phyloP scores from a whole-genome alignment of 305 asterid species.

The Euphrasia arctica region DNA sequence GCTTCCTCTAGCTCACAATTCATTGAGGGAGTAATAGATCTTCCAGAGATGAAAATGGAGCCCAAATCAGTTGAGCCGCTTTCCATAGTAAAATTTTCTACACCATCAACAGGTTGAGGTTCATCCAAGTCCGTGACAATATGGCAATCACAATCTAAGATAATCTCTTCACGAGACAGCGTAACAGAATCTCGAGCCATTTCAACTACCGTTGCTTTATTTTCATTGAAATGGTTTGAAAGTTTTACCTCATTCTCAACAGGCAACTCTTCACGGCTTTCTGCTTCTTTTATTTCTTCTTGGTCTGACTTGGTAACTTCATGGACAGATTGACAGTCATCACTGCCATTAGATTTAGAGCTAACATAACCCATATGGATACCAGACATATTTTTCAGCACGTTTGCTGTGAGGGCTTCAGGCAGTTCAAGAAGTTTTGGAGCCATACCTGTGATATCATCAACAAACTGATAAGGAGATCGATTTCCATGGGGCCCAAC shows the following conservation, averaged over 20 bases:
- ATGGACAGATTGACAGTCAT: slow-evolving; percentile 17
- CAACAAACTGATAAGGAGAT: slow-evolving; percentile 23
- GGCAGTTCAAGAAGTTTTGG: slow-evolving; percentile 17
- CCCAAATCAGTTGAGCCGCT: slow-evolving; percentile 23
- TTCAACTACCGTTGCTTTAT: slow-evolving; percentile 27
- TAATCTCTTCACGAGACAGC: slow-evolving; percentile 36
- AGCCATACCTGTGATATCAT: slow-evolving; percentile 14
- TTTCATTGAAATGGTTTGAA: not conserved
- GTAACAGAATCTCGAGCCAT: too few relatives aligned
- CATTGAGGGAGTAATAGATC: slow-evolving; percentile 7
- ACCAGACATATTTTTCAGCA: slow-evolving; percentile 17
- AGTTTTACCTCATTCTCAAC: slow-evolving; percentile 23
- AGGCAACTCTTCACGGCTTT: slow-evolving; percentile 26
- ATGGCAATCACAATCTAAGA: slow-evolving; percentile 34
- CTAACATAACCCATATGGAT: slow-evolving; percentile 27
- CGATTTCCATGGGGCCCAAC: slow-evolving; percentile 15
- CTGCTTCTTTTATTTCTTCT: slow-evolving; percentile 27
- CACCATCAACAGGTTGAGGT: slow-evolving; percentile 32
- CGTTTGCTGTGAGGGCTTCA: slow-evolving; percentile 7
- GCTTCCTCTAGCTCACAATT: slow-evolving; percentile 23
- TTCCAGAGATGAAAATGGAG: slow-evolving; percentile 26
- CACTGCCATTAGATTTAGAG: slow-evolving; percentile 23
- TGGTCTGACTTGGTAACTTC: slow-evolving; percentile 26
- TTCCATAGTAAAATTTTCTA: slow-evolving; percentile 18
- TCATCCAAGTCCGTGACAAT: slow-evolving; percentile 28